A percentile compares a stretch with the other conserved stretches of the same genome.
phyloP scores from a whole-genome alignment of 306 rosid species.

The Quercus ilex region DNA sequence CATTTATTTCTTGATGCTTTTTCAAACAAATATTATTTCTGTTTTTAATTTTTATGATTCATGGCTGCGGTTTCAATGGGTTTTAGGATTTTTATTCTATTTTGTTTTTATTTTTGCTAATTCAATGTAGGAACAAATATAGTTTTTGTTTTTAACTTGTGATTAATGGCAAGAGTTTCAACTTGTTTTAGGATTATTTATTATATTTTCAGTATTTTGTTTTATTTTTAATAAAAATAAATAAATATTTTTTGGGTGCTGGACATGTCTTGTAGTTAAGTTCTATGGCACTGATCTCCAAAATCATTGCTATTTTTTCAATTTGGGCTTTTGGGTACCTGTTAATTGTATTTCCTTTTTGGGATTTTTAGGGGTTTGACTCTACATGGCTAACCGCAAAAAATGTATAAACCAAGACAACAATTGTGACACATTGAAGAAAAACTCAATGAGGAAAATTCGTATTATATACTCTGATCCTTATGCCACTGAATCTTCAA shows the following conservation, averaged over 20 bases:
- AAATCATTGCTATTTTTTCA: too few species aligned
- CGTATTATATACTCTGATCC: slow-evolving; percentile 61
- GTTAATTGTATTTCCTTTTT: background rate
- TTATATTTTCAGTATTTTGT: background rate
- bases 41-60: too few species aligned
- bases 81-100: too few species aligned
- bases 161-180: too few species aligned
- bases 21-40: too few species aligned
- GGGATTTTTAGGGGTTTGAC: background rate
- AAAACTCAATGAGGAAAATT: slow-evolving; percentile 37
- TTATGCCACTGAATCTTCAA: slow-evolving; percentile 70
- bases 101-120: too few species aligned
- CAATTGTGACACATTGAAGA: slow-evolving; percentile 13
- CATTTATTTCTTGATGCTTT: too few species aligned
- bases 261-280: slow-evolving; percentile 33
- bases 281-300: background rate
- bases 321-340: too few species aligned
- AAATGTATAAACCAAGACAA: slow-evolving; percentile 21
- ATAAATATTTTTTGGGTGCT: background rate
- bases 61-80: too few species aligned
- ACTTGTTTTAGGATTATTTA: too few species aligned
- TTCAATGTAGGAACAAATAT: too few species aligned
- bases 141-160: too few species aligned
- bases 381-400: slow-evolving; percentile 35
- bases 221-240: background rate